Conservation (phyloP, 140 eudicot species). For the Ambrosia hybrid region DNA sequence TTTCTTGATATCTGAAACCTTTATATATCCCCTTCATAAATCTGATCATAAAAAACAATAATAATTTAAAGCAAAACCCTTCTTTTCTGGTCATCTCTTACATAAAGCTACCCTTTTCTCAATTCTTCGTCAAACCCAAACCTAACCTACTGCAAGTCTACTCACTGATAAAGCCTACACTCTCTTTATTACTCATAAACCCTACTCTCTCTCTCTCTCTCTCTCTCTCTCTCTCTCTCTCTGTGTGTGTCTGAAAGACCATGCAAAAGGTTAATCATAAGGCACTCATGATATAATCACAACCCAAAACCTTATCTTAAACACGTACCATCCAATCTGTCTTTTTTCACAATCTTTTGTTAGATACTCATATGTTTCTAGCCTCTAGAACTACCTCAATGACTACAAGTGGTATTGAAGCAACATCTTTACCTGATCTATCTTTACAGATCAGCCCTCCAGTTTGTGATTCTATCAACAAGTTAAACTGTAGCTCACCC, state of each 20-base stretch:
- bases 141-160: conserved; percentile 39
- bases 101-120: conserved; percentile 29
- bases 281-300: conserved; percentile 80
- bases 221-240: no score
- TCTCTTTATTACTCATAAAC: conserved; percentile 21
- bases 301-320: conserved; percentile 10
- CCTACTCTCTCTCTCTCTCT: conserved; percentile 9
- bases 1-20: conserved; percentile 34
- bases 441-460: conserved; percentile 87
- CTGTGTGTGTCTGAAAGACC: conserved; percentile 3
- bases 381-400: conserved; percentile 22
- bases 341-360: conserved; percentile 4
- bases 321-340: conserved; percentile 19
- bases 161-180: conserved; percentile 39
- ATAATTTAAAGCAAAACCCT: conserved; percentile 12
- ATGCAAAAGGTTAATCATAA: conserved; percentile 64
- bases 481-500: conserved; percentile 22
- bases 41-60: not conserved
- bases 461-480: conserved; percentile 13
- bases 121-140: conserved; percentile 41
- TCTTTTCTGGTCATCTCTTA: conserved; percentile 27
- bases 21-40: conserved; percentile 24
- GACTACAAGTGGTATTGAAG: conserved; percentile 24
- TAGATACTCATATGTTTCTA: conserved; percentile 29
- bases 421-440: conserved; percentile 67